Evolutionary conservation across 371 early-diverging fungal genomes (phyloP), one percentile per base, ranked within the genome.

Genomic region (Lichtheimia ornata): DNA sequence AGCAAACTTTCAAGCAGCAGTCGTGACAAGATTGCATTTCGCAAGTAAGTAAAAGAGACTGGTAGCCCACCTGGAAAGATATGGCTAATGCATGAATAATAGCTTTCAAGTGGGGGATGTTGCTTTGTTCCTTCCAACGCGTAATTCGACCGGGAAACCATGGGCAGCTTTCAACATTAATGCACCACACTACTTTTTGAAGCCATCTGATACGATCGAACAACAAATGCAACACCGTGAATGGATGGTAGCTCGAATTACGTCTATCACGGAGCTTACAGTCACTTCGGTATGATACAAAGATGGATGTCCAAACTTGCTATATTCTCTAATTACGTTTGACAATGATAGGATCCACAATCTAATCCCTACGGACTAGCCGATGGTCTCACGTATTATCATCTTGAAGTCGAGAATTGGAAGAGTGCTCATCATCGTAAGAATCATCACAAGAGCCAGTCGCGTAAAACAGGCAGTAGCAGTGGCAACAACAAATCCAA

Each of bases 91-190:
- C 44, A 17, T 55, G 13, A 5, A n/a, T 50, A 27, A 24, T 67
- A 84, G 86, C 52, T 92, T 92, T 64, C 82, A 86, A 73, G 79
- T 79, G 9, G 85, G 87, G 17, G 91, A 91, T 59, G 67, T 93
- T 22, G 88, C 86, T 7, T 66, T 93, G 14, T 91, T 93, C 62
- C 71, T 91, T 17, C 93, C 93, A 0, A 89, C 91, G 5, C 74
- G 89, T 6, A 87, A 91, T 58, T 84, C 87, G 0, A 74, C 80
- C 30, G 85, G 87, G n/a, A 86, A 82, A 42, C 83, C 88, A 0
- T 92, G 93, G 91, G 89, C 88, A 0, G 93, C 93, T 0, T 92
- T 92, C 74, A 90, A 92, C 52, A 84, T 91, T 65, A 84, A 85
- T 59, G 77, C 86, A 2, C 93, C 93, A 4, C 86, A 92, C 65